Evolutionary conservation across 495 filamentous ascomycete genomes (phyloP).

Genomic region (Trichoderma orchidacearum): DNA sequence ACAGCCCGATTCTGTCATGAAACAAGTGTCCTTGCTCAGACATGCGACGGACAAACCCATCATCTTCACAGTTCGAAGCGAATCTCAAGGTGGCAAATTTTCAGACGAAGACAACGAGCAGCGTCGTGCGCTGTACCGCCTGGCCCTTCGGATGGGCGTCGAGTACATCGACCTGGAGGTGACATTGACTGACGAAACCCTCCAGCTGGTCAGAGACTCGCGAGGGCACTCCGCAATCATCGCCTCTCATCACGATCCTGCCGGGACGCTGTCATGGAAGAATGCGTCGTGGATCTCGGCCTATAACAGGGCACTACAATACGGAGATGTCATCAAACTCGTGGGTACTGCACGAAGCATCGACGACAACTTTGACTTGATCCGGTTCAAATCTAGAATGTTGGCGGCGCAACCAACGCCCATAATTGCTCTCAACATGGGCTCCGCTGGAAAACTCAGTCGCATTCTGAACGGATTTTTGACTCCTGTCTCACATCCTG

Average conservation of each 20-base stretch:
- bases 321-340: constrained; percentile 89
- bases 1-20: constrained; percentile 58
- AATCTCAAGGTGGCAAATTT: constrained; percentile 78
- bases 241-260: constrained; percentile 87
- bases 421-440: constrained; percentile 95
- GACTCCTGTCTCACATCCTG: constrained; percentile 88
- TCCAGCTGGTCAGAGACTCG: constrained; percentile 48
- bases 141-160: constrained; percentile 67
- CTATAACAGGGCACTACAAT: constrained; percentile 76
- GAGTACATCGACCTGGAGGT: constrained; percentile 95
- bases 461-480: constrained; percentile 84
- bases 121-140: constrained; percentile 57
- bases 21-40: constrained; percentile 71
- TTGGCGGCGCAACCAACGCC: constrained; percentile 56
- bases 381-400: constrained; percentile 70
- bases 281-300: constrained; percentile 77
- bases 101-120: constrained; percentile 60
- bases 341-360: constrained; percentile 67
- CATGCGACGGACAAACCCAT: constrained; percentile 65
- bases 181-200: constrained; percentile 60
- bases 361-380: constrained; percentile 75
- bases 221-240: constrained; percentile 70
- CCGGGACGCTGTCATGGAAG: constrained; percentile 66
- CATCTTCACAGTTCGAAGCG: constrained; percentile 85
- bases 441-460: constrained; percentile 72